Percentiles rank a stretch among this genome's conserved stretches.
These are phyloP conservation scores for Nasturtium officinale DNA, from an alignment of 345 rosid species.

Conservation along the genomic window DNA sequence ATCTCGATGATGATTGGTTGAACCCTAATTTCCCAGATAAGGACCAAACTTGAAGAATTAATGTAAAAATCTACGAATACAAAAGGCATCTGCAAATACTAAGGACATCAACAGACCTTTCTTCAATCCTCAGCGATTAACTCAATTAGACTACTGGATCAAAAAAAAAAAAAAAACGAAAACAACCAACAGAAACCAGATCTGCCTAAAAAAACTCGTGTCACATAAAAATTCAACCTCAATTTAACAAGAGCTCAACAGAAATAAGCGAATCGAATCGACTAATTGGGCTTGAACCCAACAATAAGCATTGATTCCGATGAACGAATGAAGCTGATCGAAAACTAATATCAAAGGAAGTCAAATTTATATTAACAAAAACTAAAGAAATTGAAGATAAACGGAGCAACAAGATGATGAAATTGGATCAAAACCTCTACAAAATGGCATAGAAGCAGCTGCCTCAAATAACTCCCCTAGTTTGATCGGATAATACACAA, in stretches of 20 bases:
- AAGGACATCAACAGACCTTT: neutral
- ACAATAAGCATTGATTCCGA: slow-evolving; percentile 38
- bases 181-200: slow-evolving; percentile 15
- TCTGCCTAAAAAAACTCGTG: neutral
- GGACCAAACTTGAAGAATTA: neutral
- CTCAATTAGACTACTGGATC: neutral
- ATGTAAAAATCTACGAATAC: neutral
- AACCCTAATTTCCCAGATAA: slow-evolving; percentile 1
- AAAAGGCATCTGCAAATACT: neutral
- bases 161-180: neutral
- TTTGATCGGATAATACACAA: slow-evolving; percentile 5
- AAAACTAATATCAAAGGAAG: neutral
- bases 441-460: slow-evolving; percentile 30
- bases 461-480: slow-evolving; percentile 13
- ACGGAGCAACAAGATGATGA: neutral
- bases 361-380: slow-evolving; percentile 6
- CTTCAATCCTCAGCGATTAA: neutral
- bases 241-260: slow-evolving; percentile 15
- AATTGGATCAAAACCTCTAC: slow-evolving; percentile 46
- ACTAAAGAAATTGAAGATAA: neutral
- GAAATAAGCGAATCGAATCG: neutral
- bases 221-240: slow-evolving; percentile 2
- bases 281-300: slow-evolving; percentile 9
- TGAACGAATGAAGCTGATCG: slow-evolving; percentile 14
- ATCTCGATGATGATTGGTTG: neutral